Base-by-base conservation (phyloP, 495 filamentous ascomycete genomes). In the Cercophora sp. region DNA sequence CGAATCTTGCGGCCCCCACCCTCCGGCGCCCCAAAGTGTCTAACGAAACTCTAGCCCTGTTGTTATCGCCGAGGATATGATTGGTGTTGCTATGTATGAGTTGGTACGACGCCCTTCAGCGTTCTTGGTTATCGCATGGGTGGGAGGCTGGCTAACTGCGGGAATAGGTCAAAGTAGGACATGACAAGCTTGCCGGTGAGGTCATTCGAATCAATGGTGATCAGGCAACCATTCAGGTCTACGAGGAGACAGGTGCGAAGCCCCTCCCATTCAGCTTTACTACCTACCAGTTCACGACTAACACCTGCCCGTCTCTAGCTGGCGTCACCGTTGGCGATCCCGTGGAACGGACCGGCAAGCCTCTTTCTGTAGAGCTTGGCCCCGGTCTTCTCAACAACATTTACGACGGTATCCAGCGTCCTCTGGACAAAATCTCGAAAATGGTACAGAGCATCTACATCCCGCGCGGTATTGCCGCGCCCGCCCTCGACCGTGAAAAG, bases 51-150 rank as follows among this genome's bases (percentile, higher is more conserved):
- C 62, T 64, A 93, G 91, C 47, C 94, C 93, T 60, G 93, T 99
- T 75, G 85, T 97, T 58, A 84, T 97, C 60, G 93, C 94, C 66
- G 91, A 97, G 77, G 84, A 96, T 70, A 96, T 97, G 91, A 87
- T 91, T 65, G 93, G 93, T 66, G 94, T 93, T 84, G 91, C 93
- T 64, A 97, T 99, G 94, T 96, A 99, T 79, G 93, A 99, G 76
- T 75, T 99, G 81, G 92, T 67, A 65, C 31, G 64, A n/a, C 35
- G 18, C 31, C 42, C 32, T 32, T 15, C 31, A 13, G 15, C 23
- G 10, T 22, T 5, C 15, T 8, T 31, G 15, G 32, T 8, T 15
- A 3, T 20, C 16, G 34, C 25, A 8, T 73, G 54, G 79, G 56
- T 50, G 44, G 36, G 22, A 22, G 39, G 8, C 52, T 15, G 50